phyloP scores from a whole-genome alignment of 2,329 filamentous ascomycete species.

The Scopulariopsis brevicaulis region DNA sequence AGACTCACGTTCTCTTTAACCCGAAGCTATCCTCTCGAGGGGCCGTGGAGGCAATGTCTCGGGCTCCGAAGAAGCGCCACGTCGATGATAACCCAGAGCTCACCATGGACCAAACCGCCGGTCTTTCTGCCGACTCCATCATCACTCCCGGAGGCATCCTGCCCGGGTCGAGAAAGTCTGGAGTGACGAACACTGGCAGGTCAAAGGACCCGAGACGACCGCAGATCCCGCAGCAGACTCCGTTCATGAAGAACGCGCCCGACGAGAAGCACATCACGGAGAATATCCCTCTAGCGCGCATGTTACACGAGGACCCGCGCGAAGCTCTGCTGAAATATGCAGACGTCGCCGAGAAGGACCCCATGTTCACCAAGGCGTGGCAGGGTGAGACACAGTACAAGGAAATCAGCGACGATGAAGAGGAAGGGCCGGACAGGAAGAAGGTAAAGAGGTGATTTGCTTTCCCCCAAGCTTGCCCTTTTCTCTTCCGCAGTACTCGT shows the following conservation, averaged over 20 bases:
- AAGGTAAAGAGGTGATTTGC: conserved; percentile 1
- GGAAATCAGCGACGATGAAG: conserved; percentile 7
- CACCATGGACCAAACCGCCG: conserved; percentile 70
- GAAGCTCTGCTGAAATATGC: conserved; percentile 94
- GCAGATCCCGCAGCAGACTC: conserved; percentile 74
- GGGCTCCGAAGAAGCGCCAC: conserved; percentile 87
- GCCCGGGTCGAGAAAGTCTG: conserved; percentile 36
- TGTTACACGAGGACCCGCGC: conserved; percentile 92
- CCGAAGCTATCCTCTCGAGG: conserved; percentile 72
- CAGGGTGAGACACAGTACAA: conserved; percentile 71
- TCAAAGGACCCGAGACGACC: conserved; percentile 71
- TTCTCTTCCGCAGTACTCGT: neutral
- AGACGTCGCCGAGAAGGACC: conserved; percentile 83
- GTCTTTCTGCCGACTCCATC: conserved; percentile 75
- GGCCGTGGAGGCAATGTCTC: conserved; percentile 81
- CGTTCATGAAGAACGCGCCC: conserved; percentile 81
- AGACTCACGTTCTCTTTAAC: conserved; percentile 84
- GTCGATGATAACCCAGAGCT: conserved; percentile 85
- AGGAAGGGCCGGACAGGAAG: conserved; percentile 11
- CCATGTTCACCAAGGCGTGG: conserved; percentile 91
- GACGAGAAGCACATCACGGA: conserved; percentile 83
- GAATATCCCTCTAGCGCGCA: conserved; percentile 78
- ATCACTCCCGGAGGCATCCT: conserved; percentile 54
- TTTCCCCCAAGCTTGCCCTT: neutral
- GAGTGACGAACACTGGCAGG: conserved; percentile 65